Conservation (phyloP, 179 eudicot species). For the Beta lomatogona region DNA sequence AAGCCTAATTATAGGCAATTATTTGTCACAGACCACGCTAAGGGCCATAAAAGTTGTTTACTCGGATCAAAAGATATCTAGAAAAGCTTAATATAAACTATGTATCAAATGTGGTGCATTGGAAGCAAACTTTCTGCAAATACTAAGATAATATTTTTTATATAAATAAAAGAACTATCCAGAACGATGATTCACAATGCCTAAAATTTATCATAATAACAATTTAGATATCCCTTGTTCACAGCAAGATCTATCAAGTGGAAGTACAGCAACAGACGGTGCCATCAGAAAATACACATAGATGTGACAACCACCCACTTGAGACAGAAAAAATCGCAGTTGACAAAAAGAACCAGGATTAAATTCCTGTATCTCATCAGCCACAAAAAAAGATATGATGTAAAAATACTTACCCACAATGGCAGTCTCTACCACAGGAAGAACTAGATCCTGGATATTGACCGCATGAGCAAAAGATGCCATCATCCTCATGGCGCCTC, state of each 20-base stretch:
- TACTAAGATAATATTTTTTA: background rate
- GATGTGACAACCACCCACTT: background rate
- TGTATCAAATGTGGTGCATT: background rate
- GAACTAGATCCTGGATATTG: slow-evolving; percentile 56
- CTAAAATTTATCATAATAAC: background rate
- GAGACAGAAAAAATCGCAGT: background rate
- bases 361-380: background rate
- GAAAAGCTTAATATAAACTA: background rate
- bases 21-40: background rate
- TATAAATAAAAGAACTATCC: background rate
- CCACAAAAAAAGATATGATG: slow-evolving; percentile 15
- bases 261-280: background rate
- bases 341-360: background rate
- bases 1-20: background rate
- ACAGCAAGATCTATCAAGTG: background rate
- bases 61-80: background rate
- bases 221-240: background rate
- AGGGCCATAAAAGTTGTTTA: background rate
- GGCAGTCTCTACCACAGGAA: slow-evolving; percentile 91
- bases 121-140: background rate
- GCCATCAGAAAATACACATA: background rate
- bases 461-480: slow-evolving; percentile 91
- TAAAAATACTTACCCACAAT: slow-evolving; percentile 72
- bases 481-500: slow-evolving; percentile 89
- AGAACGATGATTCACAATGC: background rate